Percentiles rank a stretch among this genome's conserved stretches.
These are phyloP conservation scores for Raphanus sativus DNA, from an alignment of 345 rosid genomes.

Conservation along the genomic window DNA sequence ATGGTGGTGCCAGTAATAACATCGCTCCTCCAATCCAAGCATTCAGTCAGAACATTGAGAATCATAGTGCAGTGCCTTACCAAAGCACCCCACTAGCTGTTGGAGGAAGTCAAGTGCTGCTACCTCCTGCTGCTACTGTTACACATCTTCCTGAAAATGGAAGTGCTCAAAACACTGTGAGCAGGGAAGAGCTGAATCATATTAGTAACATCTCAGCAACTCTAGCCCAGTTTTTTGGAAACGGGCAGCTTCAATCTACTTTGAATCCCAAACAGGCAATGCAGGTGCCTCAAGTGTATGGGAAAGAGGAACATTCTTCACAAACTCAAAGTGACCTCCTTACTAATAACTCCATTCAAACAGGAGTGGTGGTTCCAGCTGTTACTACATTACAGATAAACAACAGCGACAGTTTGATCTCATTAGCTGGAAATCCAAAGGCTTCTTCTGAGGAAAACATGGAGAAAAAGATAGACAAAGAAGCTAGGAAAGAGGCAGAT, in stretches of 20 bases:
- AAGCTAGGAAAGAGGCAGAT: slow-evolving; percentile 42
- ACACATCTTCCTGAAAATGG: slow-evolving; percentile 41
- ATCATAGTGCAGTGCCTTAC: slow-evolving; percentile 37
- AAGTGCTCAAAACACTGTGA: slow-evolving; percentile 48
- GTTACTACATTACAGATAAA: slow-evolving; percentile 31
- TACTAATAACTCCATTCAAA: slow-evolving; percentile 45
- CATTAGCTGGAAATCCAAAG: slow-evolving; percentile 40
- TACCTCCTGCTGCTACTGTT: slow-evolving; percentile 5
- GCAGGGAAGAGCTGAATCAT: slow-evolving; percentile 56
- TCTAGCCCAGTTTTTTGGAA: slow-evolving; percentile 71
- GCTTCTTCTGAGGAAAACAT: slow-evolving; percentile 32
- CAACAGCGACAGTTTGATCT: slow-evolving; percentile 27
- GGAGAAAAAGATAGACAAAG: slow-evolving; percentile 39
- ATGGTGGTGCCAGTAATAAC: slow-evolving; percentile 24
- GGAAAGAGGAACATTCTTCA: slow-evolving; percentile 39
- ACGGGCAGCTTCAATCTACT: slow-evolving; percentile 59
- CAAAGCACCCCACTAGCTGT: slow-evolving; percentile 36
- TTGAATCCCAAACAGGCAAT: slow-evolving; percentile 47
- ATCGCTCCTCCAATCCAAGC: slow-evolving; percentile 39
- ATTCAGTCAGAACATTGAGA: slow-evolving; percentile 37
- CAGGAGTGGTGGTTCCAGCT: slow-evolving; percentile 1
- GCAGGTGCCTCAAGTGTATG: slow-evolving; percentile 43
- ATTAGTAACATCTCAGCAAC: slow-evolving; percentile 70
- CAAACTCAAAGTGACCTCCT: slow-evolving; percentile 53
- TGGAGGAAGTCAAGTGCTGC: slow-evolving; percentile 49